A percentile compares a stretch with the other conserved stretches of the same genome.
Evolutionary conservation across 495 filamentous ascomycete species (phyloP).

Genomic region (Podospora appendiculata): DNA sequence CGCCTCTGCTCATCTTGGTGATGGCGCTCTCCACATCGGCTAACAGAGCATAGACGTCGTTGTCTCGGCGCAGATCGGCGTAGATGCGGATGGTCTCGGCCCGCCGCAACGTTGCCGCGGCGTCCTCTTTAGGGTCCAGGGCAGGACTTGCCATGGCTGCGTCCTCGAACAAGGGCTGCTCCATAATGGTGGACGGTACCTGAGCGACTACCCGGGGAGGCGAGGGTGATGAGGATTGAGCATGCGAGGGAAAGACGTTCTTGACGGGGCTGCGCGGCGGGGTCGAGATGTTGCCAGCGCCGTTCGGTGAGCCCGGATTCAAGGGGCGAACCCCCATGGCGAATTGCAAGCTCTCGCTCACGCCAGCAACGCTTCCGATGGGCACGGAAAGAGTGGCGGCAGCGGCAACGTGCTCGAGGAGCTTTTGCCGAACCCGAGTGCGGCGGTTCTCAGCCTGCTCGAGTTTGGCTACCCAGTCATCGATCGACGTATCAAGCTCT

Average conservation of each 20-base stretch:
- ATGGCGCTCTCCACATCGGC: slow-evolving; percentile 55
- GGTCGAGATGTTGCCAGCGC: slow-evolving; percentile 36
- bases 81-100: slow-evolving; percentile 63
- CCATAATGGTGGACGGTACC: slow-evolving; percentile 41
- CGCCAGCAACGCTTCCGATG: slow-evolving; percentile 19
- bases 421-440: slow-evolving; percentile 61
- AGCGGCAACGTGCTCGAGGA: slow-evolving; percentile 66
- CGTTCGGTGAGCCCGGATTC: slow-evolving; percentile 13
- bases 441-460: slow-evolving; percentile 70
- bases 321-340: slow-evolving; percentile 29
- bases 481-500: slow-evolving; percentile 65
- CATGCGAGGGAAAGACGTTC: slow-evolving; percentile 17
- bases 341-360: slow-evolving; percentile 33
- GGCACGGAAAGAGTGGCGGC: slow-evolving; percentile 35
- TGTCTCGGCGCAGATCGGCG: slow-evolving; percentile 33
- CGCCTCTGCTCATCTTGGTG: slow-evolving; percentile 37
- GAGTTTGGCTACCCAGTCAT: slow-evolving; percentile 66
- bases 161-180: slow-evolving; percentile 35
- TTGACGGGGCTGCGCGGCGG: slow-evolving; percentile 41
- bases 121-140: slow-evolving; percentile 13
- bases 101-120: slow-evolving; percentile 16
- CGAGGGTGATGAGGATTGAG: slow-evolving; percentile 25
- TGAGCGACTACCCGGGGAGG: slow-evolving; percentile 38
- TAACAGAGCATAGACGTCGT: slow-evolving; percentile 54
- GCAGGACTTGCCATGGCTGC: slow-evolving; percentile 3